Evolutionary conservation across 2,329 filamentous ascomycete genomes (phyloP), one percentile per base, ranked within the genome.

Genomic region (Calonectria hongkongensis): DNA sequence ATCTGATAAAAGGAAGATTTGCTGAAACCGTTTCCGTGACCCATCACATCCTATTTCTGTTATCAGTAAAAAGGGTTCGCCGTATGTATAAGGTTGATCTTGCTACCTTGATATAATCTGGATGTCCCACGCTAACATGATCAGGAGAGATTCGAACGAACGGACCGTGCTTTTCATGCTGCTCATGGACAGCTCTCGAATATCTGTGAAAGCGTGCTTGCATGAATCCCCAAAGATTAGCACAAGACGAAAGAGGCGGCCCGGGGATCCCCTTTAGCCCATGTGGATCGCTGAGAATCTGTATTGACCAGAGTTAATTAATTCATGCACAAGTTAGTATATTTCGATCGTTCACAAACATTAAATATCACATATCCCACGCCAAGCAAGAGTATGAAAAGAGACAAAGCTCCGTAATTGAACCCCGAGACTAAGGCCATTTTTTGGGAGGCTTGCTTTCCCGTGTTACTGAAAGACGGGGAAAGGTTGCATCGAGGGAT

Each of bases 81-180:
- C 18, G 13, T 10, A 1, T 6, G 2, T 13, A 56, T 10, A 39
- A n/a, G 4, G 21, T 4, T 8, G 21, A 2, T 3, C 3, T 9
- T 18, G 3, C 15, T 39, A 58, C 51, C 51, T 58, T 58, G 30
- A 58, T 58, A 16, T 25, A 58, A 10, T 58, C 51, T 16, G 51
- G 51, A 10, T 58, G 30, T 15, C 51, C 51, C 2, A 58, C 33
- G n/a, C 51, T 58, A n/a, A 58, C 33, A 27, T 58, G 51, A 6
- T 58, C 13, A 3, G 51, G 51, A 58, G 51, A 58, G 33, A 58
- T 58, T 27, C 51, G 21, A 25, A 58, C 33, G 12, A 58, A 58
- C 25, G 51, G n/a, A 12, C 51, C 51, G 4, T 39, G 15, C 5
- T 58, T 58, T 58, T 58, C 30, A 39, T 58, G 51, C 13, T 58